A percentile compares a stretch with the other conserved stretches of the same genome.
These are phyloP conservation scores for Chondrostereum purpureum DNA, from an alignment of 1,284 basidiomycete species.

Conservation along the genomic window DNA sequence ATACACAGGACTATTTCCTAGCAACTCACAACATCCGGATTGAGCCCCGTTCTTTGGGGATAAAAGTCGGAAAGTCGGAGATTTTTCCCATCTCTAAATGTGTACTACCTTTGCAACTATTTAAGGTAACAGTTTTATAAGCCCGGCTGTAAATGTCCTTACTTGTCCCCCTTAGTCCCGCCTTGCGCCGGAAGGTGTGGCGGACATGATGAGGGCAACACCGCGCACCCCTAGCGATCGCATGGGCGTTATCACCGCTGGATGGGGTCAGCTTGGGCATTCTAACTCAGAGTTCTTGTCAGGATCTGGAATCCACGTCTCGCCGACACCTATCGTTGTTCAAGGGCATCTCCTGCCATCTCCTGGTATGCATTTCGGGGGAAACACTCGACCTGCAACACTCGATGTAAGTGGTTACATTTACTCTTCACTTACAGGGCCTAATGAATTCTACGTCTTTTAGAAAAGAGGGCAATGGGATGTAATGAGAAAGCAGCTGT, in stretches of 20 bases:
- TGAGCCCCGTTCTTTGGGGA: conserved; percentile 19
- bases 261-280: conserved; percentile 27
- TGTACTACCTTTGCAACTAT: conserved; percentile 22
- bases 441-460: too few species aligned
- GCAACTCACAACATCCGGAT: conserved; percentile 19
- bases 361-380: conserved; percentile 24
- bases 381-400: conserved; percentile 3
- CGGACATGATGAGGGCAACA: conserved; percentile 23
- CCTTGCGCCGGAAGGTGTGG: conserved; percentile 22
- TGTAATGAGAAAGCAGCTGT: conserved; percentile 27
- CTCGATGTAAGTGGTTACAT: not conserved
- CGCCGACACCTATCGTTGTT: conserved; percentile 19
- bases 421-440: not conserved
- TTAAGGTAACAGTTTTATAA: conserved; percentile 23
- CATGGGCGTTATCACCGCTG: conserved; percentile 18
- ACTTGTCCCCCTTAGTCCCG: conserved; percentile 22
- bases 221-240: conserved; percentile 20
- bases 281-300: conserved; percentile 23
- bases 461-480: conserved; percentile 29
- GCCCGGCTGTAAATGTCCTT: too few species aligned
- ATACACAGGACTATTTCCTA: conserved; percentile 26
- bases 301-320: conserved; percentile 24
- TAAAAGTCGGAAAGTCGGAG: conserved; percentile 21
- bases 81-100: conserved; percentile 24
- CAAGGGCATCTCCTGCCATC: conserved; percentile 23